Evolutionary conservation across 441 rosid genomes (phyloP).

Genomic region (Syzygium malaccense): DNA sequence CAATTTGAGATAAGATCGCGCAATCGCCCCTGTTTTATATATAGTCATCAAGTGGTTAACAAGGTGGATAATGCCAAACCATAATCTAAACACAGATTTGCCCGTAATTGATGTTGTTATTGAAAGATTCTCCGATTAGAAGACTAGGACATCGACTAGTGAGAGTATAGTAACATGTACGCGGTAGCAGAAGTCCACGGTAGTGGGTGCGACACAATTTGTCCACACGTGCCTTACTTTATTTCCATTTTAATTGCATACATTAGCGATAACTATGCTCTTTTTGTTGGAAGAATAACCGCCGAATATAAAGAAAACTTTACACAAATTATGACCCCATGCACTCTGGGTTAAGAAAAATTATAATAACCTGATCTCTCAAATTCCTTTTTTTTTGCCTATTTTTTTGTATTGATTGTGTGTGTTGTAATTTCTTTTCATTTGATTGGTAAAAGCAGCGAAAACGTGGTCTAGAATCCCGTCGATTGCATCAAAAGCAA

Average conservation of each 20-base stretch:
- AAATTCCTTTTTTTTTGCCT: no score
- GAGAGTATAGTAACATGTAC: not conserved
- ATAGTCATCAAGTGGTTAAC: not conserved
- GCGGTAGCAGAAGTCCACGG: no score
- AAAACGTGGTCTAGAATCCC: not conserved
- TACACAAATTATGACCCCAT: not conserved
- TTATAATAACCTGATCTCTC: not conserved
- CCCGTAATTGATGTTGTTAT: not conserved
- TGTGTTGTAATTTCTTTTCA: not conserved
- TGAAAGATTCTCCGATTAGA: not conserved
- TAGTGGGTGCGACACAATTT: not conserved
- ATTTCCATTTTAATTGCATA: not conserved
- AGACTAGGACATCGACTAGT: not conserved
- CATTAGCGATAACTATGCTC: not conserved
- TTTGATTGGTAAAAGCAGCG: not conserved
- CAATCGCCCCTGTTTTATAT: not conserved
- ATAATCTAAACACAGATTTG: not conserved
- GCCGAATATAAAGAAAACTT: not conserved
- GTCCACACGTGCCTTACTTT: accelerated
- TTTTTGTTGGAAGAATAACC: not conserved
- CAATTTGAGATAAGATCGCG: not conserved
- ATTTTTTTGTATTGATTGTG: no score
- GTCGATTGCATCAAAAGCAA: not conserved
- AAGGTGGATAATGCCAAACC: not conserved
- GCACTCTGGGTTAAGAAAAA: not conserved